A percentile compares a stretch with the other conserved stretches of the same genome.
Evolutionary conservation across 192 early-diverging fungal species (phyloP).

Genomic region (Linnemannia hyalina): DNA sequence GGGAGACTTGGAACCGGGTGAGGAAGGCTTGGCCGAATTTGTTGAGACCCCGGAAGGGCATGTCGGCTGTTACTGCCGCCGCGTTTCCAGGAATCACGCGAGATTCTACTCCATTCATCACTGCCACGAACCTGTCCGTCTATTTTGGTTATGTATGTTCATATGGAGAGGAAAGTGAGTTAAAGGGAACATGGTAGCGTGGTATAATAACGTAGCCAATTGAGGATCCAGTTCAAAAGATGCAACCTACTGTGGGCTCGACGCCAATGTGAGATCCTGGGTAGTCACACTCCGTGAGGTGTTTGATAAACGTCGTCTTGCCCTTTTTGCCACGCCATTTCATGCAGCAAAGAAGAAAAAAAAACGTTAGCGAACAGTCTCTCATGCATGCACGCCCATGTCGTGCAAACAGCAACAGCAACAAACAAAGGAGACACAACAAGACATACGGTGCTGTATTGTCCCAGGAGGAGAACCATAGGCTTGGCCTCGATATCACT

Average conservation of each 20-base stretch:
- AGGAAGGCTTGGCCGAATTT: slow-evolving; percentile 86
- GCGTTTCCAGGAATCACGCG: slow-evolving; percentile 91
- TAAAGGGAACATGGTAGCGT: too few species aligned
- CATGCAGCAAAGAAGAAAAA: background rate
- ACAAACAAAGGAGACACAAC: background rate
- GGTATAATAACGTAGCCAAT: background rate
- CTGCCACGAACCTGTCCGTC: slow-evolving; percentile 89
- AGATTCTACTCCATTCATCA: slow-evolving; percentile 80
- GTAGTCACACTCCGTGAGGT: slow-evolving; percentile 82
- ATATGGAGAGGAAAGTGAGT: background rate
- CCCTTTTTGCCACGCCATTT: slow-evolving; percentile 58
- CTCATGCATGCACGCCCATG: background rate
- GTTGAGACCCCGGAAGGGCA: slow-evolving; percentile 87
- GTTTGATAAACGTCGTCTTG: slow-evolving; percentile 87
- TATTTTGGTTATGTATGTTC: slow-evolving; percentile 27
- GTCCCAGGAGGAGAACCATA: slow-evolving; percentile 88
- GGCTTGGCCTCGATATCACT: slow-evolving; percentile 89
- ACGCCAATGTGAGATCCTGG: slow-evolving; percentile 88
- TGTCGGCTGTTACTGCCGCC: slow-evolving; percentile 82
- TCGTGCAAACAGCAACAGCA: background rate
- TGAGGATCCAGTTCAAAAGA: too few species aligned
- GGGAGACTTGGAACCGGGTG: slow-evolving; percentile 87
- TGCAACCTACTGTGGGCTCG: slow-evolving; percentile 75
- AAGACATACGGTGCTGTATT: slow-evolving; percentile 80
- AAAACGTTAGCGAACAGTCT: background rate